Conservation (phyloP, 768 basidiomycete species). For the Lactarius pseudohatsudake region DNA sequence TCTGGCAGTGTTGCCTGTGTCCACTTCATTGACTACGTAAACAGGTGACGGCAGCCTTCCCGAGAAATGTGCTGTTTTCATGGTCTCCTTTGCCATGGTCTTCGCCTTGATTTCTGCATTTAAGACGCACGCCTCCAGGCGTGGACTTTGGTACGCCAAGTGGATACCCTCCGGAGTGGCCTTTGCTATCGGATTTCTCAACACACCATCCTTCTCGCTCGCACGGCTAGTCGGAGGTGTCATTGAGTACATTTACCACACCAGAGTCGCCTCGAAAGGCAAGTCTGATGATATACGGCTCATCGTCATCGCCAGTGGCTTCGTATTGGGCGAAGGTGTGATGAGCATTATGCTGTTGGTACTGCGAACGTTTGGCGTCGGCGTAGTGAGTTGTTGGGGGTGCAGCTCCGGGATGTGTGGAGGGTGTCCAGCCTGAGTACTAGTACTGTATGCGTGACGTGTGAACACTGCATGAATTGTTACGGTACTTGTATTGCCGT, state of each 20-base stretch:
- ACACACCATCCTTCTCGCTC: slow-evolving; percentile 92
- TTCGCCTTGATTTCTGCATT: slow-evolving; percentile 67
- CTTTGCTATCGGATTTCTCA: slow-evolving; percentile 94
- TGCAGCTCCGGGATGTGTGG: slow-evolving; percentile 76
- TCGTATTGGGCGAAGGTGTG: slow-evolving; percentile 94
- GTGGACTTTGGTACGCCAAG: slow-evolving; percentile 54
- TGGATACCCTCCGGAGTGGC: slow-evolving; percentile 93
- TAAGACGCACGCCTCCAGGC: slow-evolving; percentile 59
- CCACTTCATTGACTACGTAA: slow-evolving; percentile 31
- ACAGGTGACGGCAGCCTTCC: slow-evolving; percentile 84
- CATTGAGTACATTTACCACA: slow-evolving; percentile 68
- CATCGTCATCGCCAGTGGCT: slow-evolving; percentile 90
- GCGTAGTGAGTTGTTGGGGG: slow-evolving; percentile 81
- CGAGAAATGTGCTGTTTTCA: slow-evolving; percentile 68
- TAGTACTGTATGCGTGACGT: neutral
- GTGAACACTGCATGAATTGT: neutral
- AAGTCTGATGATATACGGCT: slow-evolving; percentile 65
- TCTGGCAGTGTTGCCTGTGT: neutral
- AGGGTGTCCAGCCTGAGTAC: slow-evolving; percentile 44
- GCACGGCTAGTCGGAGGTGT: slow-evolving; percentile 88
- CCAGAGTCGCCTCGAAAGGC: slow-evolving; percentile 45
- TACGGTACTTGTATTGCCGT: too few species aligned
- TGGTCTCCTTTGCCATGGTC: slow-evolving; percentile 71
- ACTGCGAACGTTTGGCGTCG: slow-evolving; percentile 72
- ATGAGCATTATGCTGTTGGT: slow-evolving; percentile 77